These are phyloP conservation scores for Colletotrichum costaricense DNA, from an alignment of 2,329 filamentous ascomycete genomes.

Conservation along the genomic window DNA sequence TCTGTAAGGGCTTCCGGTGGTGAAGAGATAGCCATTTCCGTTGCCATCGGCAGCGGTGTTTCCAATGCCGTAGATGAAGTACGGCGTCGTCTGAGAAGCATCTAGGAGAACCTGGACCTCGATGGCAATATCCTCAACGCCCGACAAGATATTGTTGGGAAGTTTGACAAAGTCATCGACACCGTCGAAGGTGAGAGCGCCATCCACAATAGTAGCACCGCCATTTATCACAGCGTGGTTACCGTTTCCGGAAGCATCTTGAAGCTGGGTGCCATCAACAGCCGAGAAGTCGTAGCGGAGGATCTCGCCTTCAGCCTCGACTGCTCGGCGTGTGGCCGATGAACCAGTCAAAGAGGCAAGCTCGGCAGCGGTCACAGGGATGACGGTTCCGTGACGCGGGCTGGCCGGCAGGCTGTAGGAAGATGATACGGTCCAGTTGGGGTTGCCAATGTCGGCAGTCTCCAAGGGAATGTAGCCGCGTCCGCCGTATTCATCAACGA, in stretches of 20 bases:
- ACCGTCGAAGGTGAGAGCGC: constrained; percentile 39
- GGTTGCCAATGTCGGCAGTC: constrained; percentile 59
- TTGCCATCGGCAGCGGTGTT: constrained; percentile 35
- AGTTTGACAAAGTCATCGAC: constrained; percentile 39
- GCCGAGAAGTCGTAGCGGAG: constrained; percentile 38
- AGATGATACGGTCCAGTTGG: constrained; percentile 58
- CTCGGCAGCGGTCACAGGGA: constrained; percentile 61
- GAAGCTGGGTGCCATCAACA: constrained; percentile 28
- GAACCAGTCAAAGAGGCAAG: constrained; percentile 46
- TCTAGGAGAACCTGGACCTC: constrained; percentile 37
- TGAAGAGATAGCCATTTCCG: constrained; percentile 40
- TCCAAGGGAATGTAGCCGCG: constrained; percentile 66
- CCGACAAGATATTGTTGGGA: constrained; percentile 38
- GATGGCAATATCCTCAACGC: constrained; percentile 36
- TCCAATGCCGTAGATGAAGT: constrained; percentile 42
- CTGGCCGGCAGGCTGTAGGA: constrained; percentile 59
- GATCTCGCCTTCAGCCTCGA: constrained; percentile 36
- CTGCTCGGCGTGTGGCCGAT: constrained; percentile 7
- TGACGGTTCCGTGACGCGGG: constrained; percentile 65
- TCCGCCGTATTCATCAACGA: constrained; percentile 64
- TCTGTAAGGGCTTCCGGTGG: constrained; percentile 39
- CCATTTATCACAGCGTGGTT: constrained; percentile 38
- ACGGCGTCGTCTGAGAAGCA: constrained; percentile 36
- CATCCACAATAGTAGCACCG: constrained; percentile 30
- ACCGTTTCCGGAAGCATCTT: constrained; percentile 38